These are phyloP conservation scores for Zopfochytrium polystomum DNA, from an alignment of 371 early-diverging fungal species.

Conservation along the genomic window DNA sequence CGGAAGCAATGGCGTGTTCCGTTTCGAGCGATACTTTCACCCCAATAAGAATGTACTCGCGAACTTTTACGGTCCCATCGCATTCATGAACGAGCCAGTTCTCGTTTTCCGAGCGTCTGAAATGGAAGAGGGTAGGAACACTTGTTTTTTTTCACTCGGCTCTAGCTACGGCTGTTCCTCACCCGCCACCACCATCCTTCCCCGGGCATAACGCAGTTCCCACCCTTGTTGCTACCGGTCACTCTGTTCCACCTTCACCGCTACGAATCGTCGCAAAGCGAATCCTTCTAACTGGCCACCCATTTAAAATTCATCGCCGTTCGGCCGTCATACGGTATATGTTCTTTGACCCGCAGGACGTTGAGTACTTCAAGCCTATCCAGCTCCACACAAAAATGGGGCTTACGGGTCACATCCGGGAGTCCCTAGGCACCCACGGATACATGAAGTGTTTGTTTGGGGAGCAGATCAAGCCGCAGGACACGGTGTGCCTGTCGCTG, in stretches of 20 bases:
- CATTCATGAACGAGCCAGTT: conserved; percentile 76
- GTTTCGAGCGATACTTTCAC: conserved; percentile 86
- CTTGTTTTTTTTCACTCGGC: background rate
- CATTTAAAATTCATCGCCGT: conserved; percentile 88
- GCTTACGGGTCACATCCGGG: conserved; percentile 85
- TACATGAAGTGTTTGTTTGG: conserved; percentile 95
- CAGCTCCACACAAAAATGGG: conserved; percentile 88
- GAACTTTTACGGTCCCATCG: conserved; percentile 85
- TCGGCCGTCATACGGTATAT: conserved; percentile 92
- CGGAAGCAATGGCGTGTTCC: conserved; percentile 88
- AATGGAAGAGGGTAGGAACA: conserved; percentile 15
- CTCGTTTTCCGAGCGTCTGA: conserved; percentile 61
- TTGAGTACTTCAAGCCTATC: conserved; percentile 90
- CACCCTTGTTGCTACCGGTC: conserved; percentile 22
- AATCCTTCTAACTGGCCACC: conserved; percentile 90
- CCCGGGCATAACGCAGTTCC: conserved; percentile 12
- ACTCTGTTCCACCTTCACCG: conserved; percentile 40
- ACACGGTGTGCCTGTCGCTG: conserved; percentile 89
- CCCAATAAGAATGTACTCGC: conserved; percentile 69
- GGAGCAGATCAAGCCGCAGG: conserved; percentile 84
- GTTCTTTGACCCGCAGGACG: conserved; percentile 92
- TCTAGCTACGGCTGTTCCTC: too few relatives aligned
- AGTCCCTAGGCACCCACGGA: conserved; percentile 94
- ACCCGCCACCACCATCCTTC: too few relatives aligned
- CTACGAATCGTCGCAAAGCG: conserved; percentile 90